Conservation (phyloP, 164 flowering plant species). For the Echeveria elegans region DNA sequence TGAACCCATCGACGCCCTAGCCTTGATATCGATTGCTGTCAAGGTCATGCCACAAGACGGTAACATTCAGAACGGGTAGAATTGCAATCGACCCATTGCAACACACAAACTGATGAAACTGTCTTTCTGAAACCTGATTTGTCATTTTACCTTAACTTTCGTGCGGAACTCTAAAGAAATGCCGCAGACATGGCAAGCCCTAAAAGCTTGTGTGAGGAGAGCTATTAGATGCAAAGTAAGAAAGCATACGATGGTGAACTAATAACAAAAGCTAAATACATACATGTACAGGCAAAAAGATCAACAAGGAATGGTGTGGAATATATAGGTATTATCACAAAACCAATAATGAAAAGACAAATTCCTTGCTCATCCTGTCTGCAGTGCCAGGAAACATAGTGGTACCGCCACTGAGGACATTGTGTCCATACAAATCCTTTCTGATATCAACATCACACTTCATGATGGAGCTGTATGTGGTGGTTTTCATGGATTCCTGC, state of each 20-base stretch:
- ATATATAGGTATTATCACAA: not conserved
- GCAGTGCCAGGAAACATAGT: no score
- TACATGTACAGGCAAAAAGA: not conserved
- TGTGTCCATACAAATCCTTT: no score
- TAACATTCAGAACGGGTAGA: not conserved
- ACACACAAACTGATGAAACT: not conserved
- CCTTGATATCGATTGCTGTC: slow-evolving; percentile 48
- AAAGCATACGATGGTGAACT: no score
- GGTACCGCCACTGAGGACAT: no score
- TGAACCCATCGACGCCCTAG: slow-evolving; percentile 70
- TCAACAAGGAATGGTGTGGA: not conserved
- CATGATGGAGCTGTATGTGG: no score
- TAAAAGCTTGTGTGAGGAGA: slow-evolving; percentile 69
- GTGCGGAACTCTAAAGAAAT: slow-evolving; percentile 68
- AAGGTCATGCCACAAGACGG: slow-evolving; percentile 15
- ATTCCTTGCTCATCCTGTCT: no score
- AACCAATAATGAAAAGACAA: not conserved
- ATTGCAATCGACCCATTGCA: not conserved
- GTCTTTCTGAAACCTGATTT: not conserved
- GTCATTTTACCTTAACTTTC: slow-evolving; percentile 60
- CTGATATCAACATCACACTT: no score
- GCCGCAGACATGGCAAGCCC: slow-evolving; percentile 88
- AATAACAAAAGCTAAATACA: not conserved
- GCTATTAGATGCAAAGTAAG: slow-evolving; percentile 19
- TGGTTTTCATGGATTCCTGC: no score